Conservation (phyloP, 2,329 filamentous ascomycete genomes). For the Ampelomyces quisqualis region DNA sequence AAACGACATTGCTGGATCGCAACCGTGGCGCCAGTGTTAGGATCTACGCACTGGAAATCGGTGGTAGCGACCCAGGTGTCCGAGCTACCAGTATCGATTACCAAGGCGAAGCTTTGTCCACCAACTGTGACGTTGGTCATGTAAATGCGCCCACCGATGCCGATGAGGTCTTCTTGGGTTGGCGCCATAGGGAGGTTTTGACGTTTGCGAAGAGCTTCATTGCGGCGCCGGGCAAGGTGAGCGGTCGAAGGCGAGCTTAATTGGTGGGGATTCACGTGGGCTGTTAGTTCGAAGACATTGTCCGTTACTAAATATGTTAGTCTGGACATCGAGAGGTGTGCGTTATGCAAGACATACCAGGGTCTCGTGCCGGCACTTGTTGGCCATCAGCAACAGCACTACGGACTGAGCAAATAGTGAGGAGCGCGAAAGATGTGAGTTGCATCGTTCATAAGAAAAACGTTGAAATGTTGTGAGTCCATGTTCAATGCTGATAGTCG, state of each 20-base stretch:
- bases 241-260: slow-evolving; percentile 10
- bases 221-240: slow-evolving; percentile 15
- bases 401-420: no score
- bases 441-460: no score
- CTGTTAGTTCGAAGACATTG: slow-evolving; percentile 13
- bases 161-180: slow-evolving; percentile 22
- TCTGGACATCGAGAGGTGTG: no score
- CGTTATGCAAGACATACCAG: no score
- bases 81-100: slow-evolving; percentile 30
- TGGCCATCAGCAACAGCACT: no score
- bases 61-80: slow-evolving; percentile 31
- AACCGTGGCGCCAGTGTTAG: background rate
- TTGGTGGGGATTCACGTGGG: slow-evolving; percentile 4
- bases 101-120: slow-evolving; percentile 18
- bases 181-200: slow-evolving; percentile 8
- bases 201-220: background rate
- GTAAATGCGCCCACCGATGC: slow-evolving; percentile 32
- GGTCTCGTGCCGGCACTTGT: no score
- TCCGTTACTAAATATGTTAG: slow-evolving; percentile 16
- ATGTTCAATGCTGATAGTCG: no score
- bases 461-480: no score
- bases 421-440: no score
- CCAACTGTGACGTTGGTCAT: slow-evolving; percentile 30
- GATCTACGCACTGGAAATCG: slow-evolving; percentile 19
- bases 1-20: slow-evolving; percentile 19